Conservation (phyloP, 352 stramenopile species). For the Plasmopara viticola region DNA sequence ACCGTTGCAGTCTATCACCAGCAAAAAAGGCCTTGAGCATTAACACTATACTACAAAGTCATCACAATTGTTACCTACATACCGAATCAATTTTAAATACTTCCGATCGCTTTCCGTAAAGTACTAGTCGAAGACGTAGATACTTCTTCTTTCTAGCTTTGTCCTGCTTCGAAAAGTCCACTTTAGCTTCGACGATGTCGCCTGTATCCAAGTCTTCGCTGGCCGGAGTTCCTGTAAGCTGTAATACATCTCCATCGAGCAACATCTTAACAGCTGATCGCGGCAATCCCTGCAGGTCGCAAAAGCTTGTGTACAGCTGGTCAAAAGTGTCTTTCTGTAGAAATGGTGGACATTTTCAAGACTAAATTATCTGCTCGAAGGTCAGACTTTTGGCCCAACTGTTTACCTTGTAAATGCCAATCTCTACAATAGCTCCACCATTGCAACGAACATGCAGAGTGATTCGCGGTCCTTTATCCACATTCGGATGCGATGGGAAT, state of each 20-base stretch:
- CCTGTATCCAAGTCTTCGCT: conserved; percentile 43
- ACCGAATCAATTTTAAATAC: conserved; percentile 68
- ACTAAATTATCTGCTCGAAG: background rate
- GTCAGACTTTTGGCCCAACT: background rate
- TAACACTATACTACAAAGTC: background rate
- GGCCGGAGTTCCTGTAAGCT: conserved; percentile 21
- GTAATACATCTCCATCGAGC: conserved; percentile 46
- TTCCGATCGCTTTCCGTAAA: conserved; percentile 48
- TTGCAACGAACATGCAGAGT: conserved; percentile 56
- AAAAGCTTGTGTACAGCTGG: conserved; percentile 58
- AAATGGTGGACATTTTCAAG: background rate
- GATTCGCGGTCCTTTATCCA: conserved; percentile 49
- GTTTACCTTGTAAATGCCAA: conserved; percentile 49
- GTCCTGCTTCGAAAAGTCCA: conserved; percentile 55
- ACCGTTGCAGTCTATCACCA: conserved; percentile 34
- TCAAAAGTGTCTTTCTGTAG: conserved; percentile 57
- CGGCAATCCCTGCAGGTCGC: conserved; percentile 52
- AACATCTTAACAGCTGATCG: conserved; percentile 52
- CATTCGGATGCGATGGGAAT: conserved; percentile 1
- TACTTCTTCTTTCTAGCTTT: conserved; percentile 45
- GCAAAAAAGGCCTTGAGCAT: background rate
- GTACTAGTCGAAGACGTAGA: conserved; percentile 45
- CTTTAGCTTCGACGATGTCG: conserved; percentile 67
- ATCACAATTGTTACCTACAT: conserved; percentile 8
- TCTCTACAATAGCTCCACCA: conserved; percentile 41